Evolutionary conservation across 2,329 filamentous ascomycete genomes (phyloP).

Genomic region (Sporothrix euskadiensis): DNA sequence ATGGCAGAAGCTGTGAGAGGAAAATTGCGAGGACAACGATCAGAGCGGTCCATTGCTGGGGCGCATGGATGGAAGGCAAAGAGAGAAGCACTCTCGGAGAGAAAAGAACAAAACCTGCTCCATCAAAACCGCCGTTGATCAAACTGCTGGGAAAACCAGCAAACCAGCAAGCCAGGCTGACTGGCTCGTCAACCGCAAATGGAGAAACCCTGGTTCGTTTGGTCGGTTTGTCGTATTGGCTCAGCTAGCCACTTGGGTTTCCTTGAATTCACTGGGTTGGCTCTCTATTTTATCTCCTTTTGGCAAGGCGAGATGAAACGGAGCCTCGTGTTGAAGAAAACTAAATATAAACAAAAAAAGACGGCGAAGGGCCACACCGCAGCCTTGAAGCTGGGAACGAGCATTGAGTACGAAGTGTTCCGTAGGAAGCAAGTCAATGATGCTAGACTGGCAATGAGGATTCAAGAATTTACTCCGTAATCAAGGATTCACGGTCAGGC

Average conservation of each 20-base stretch:
- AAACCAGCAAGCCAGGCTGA: not conserved
- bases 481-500: not conserved
- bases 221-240: not conserved
- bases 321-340: not conserved
- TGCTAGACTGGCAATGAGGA: not conserved
- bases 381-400: not conserved
- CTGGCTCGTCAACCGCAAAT: not conserved
- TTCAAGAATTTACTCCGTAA: not conserved
- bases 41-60: not conserved
- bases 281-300: not conserved
- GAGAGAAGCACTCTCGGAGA: not conserved
- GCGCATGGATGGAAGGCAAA: not conserved
- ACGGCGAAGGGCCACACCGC: constrained; percentile 4
- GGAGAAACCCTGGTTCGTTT: not conserved
- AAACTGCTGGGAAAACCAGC: not conserved
- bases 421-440: not conserved
- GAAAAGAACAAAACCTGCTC: not conserved
- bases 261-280: not conserved
- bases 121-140: not conserved
- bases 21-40: not conserved
- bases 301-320: not conserved
- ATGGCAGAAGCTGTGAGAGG: not conserved
- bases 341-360: not conserved
- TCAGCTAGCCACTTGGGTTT: not conserved
- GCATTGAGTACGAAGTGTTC: not conserved